Base-by-base conservation (phyloP, 768 basidiomycete species). In the Tylopilus rubrobrunneus region DNA sequence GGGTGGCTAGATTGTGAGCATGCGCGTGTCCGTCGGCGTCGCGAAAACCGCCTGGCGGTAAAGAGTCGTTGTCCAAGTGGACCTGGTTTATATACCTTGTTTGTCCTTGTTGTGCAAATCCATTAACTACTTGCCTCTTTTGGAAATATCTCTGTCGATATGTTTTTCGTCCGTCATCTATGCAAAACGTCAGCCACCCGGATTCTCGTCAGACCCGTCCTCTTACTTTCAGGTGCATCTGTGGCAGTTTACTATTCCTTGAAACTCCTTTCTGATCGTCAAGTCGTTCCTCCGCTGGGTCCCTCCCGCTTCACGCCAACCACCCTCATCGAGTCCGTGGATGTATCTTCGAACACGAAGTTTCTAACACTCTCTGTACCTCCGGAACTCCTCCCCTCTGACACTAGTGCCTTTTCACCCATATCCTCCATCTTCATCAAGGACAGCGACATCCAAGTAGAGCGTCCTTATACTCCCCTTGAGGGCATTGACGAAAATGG, bases 391-490 rank as follows among this genome's bases (percentile, higher is more conserved):
- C 59, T 79, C 51, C 73, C 64, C 4, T 51, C 45, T 8, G 46
- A 52, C 25, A 55, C 56, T 34, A 27, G 55, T 27, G 43, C 45
- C 5, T 50, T 74, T 72, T 51, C 56, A 55, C 55, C 81, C 78
- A 82, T 91, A 54, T 92, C 84, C 81, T 87, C 88, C 37, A 73
- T 93, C 12, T 92, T 78, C 67, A 75, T 92, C 65, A 93, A 92
- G 65, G 89, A 93, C 65, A 85, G 86, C 57, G 91, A 92, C 60
- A 91, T 93, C 21, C 91, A 92, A 69, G 87, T 92, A 31, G 91
- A 93, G 63, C 72, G 91, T 50, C 84, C 89, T 12, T 93, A 92
- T 64, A 93, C 92, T 5, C 91, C 91, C 5, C 71, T 93, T 45
- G 76, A 83, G 56, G 86, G 90, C 21, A 72, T 91, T 23, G 84